Evolutionary conservation across 106 monocot genomes (phyloP), one percentile per base, ranked within the genome.

Genomic region (Platanthera guangdongensis): DNA sequence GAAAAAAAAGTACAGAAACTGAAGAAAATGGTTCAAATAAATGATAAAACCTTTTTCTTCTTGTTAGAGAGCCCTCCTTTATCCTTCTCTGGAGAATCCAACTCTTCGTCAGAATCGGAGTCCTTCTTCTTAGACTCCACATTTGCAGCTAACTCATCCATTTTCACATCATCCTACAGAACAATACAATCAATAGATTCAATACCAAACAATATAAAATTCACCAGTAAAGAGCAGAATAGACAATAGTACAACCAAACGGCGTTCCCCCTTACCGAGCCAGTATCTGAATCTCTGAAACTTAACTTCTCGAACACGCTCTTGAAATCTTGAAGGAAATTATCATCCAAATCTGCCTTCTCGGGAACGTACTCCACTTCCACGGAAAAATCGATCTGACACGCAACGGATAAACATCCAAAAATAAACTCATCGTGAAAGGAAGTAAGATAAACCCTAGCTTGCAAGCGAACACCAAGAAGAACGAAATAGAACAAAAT

Each of bases 341-440:
- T 57, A 10, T 86, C 94, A 2, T 92, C 90, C 47, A 99, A 9
- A 14, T 94, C 90, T 32, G 88, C 90, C 88, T 92, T 90, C 74
- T 99, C 99, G 13, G 88, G 89, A 15, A 94, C 88, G 54, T 90
- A 99, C 80, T 94, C 99, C 51, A 99, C 80, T 72, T 99, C 99
- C 11, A 94, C 92, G 0, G 78, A 46, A 72, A 86, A 77, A 51
- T 83, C 83, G 59, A 91, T 63, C 96, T 93, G 75, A 62, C 30
- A 19, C 18, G 52, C 16, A 51, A 18, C 50, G 9, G 21, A 46
- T 16, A 10, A 6, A 7, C 47, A 48, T 47, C 32, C 19, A 70
- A 70, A 47, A 70, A 15, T 46, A 10, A 8, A 48, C 0, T 45
- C 69, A 3, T 1, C 9, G 13, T 69, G 3, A 70, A 70, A 16